A percentile compares a stretch with the other conserved stretches of the same genome.
phyloP scores from a whole-genome alignment of 805 yeast species.

The Spathaspora girioi region DNA sequence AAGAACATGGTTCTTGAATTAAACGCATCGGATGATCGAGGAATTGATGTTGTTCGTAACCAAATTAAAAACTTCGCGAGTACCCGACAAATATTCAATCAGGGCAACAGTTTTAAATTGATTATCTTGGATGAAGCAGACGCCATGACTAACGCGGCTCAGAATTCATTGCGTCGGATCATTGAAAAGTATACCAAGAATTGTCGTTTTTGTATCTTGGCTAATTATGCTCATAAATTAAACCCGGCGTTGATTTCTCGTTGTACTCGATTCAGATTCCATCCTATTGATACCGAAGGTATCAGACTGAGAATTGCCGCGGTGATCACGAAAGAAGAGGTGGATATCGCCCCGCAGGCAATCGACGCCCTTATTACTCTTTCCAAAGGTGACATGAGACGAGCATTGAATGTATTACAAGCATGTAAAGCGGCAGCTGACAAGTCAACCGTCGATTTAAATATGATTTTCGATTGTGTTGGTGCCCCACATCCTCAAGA shows the following conservation, averaged over 20 bases:
- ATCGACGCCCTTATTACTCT: conserved; percentile 61
- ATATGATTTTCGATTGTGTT: conserved; percentile 86
- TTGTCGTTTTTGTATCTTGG: conserved; percentile 92
- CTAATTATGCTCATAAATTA: conserved; percentile 92
- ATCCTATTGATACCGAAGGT: conserved; percentile 70
- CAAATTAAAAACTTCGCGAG: conserved; percentile 96
- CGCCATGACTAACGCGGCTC: conserved; percentile 87
- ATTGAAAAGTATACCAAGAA: conserved; percentile 92
- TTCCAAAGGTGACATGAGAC: conserved; percentile 95
- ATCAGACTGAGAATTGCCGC: conserved; percentile 62
- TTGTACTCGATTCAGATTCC: conserved; percentile 92
- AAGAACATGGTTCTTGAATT: conserved; percentile 89
- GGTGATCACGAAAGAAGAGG: conserved; percentile 67
- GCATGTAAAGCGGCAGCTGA: conserved; percentile 78
- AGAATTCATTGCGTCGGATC: conserved; percentile 75
- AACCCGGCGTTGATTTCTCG: conserved; percentile 93
- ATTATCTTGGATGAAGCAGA: conserved; percentile 95
- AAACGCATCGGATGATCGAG: conserved; percentile 97
- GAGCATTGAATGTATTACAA: conserved; percentile 88
- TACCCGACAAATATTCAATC: conserved; percentile 85
- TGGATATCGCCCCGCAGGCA: conserved; percentile 59
- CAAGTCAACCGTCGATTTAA: conserved; percentile 54
- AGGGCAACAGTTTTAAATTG: conserved; percentile 68
- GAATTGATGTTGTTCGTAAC: conserved; percentile 96
- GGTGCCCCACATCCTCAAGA: conserved; percentile 95